Evolutionary conservation across 2,329 filamentous ascomycete genomes (phyloP), one percentile per base, ranked within the genome.

Genomic region (Xylaria arbuscula): DNA sequence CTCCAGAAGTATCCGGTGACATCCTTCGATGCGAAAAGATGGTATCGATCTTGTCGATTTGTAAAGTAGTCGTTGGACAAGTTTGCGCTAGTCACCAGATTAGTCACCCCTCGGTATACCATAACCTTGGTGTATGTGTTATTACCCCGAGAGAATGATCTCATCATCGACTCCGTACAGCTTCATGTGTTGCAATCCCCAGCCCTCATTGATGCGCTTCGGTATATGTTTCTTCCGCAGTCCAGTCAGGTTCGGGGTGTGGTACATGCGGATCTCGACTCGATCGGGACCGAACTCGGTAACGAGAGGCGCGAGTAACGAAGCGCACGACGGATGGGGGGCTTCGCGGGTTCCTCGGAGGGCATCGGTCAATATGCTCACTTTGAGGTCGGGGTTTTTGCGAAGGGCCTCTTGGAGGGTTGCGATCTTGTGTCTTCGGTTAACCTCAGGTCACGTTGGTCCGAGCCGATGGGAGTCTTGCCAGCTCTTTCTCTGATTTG

Each of bases 111-210:
- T 17, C 48, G 59, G 63, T 2, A 55, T 9, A 51, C 17, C 9
- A 28, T n/a, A n/a, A 48, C 1, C 28, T 10, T 7, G 13, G 13
- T 15, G 7, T 3, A 2, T 42, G 15, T 8, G 83, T 70, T 86
- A 93, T 70, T 86, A 93, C 88, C 94, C 94, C 8, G 94, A 97
- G 75, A 99, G 88, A 72, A 99, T 95, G 66, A 99, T 92, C 79
- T 97, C 94, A 76, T 99, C 94, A 75, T 99, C 96, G 24, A 97
- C 84, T 0, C 96, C 96, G 75, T 99, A 99, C 0, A 99, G 85
- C 85, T 99, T 99, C 95, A 99, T 99, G 78, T 99, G 96, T 78
- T 99, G 96, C 69, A 99, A 82, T 0, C 96, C 96, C 96, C 96
- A 99, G 19, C 96, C 96, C 81, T 99, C 96, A 74, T 99, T 99